Evolutionary conservation across 331 rosid genomes (phyloP).

Genomic region (Pyracantha coccinea): DNA sequence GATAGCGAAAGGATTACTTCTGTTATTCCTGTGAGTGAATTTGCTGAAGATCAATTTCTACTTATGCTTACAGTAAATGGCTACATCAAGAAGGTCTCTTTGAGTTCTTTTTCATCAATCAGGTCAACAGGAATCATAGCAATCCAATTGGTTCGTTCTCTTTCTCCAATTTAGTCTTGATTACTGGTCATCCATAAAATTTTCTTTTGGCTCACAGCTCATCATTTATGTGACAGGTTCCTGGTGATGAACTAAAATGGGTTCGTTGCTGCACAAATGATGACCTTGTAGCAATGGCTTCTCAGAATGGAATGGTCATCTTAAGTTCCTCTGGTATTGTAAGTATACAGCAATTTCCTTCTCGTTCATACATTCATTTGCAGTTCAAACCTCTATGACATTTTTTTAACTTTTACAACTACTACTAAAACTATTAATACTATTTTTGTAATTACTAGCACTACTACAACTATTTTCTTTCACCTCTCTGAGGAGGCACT

Average conservation of each 20-base stretch:
- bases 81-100: constrained; percentile 82
- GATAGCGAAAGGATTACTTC: constrained; percentile 96
- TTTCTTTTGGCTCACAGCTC: neutral
- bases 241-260: constrained; percentile 95
- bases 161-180: constrained; percentile 15
- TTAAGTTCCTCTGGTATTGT: constrained; percentile 68
- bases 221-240: constrained; percentile 51
- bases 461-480: too few relatives aligned
- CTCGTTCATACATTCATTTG: neutral
- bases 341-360: constrained; percentile 18
- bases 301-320: constrained; percentile 86
- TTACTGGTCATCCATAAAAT: neutral
- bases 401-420: neutral
- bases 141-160: constrained; percentile 83
- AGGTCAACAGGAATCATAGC: constrained; percentile 93
- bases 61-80: constrained; percentile 93
- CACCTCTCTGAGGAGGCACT: too few relatives aligned
- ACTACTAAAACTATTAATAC: too few relatives aligned
- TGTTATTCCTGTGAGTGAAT: constrained; percentile 85
- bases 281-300: constrained; percentile 94
- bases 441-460: too few relatives aligned
- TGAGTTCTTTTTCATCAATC: constrained; percentile 85
- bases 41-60: constrained; percentile 70
- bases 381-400: neutral
- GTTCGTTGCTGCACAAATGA: constrained; percentile 86